Evolutionary conservation across 371 early-diverging fungal species (phyloP).

Genomic region (Parasitella parasitica): DNA sequence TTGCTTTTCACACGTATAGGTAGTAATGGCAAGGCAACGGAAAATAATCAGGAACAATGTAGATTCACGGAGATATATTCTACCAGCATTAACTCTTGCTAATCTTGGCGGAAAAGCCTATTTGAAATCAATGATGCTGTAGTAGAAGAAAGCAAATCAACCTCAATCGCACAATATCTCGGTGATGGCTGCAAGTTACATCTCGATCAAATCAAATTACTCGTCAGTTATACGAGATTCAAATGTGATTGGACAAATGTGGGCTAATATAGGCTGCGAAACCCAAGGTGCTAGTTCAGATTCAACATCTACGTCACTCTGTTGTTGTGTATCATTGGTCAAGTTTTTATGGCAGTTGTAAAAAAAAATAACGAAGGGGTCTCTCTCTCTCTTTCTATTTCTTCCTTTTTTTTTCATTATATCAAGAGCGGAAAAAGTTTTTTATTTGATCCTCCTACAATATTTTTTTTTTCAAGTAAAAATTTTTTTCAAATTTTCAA

Average conservation of each 20-base stretch:
- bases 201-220: not conserved
- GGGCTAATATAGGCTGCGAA: not conserved
- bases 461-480: not conserved
- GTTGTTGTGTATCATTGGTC: not conserved
- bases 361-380: constrained; percentile 1
- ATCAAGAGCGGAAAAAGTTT: not conserved
- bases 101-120: not conserved
- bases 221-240: not conserved
- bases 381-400: not conserved
- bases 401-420: not conserved
- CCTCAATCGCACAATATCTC: not conserved
- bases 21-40: not conserved
- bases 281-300: not conserved
- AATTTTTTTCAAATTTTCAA: not conserved
- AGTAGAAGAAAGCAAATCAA: too few species aligned
- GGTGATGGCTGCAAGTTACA: not conserved
- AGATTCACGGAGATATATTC: not conserved
- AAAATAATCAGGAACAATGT: not conserved
- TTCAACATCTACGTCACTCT: not conserved
- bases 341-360: not conserved
- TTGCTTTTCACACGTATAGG: not conserved
- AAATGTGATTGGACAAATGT: not conserved
- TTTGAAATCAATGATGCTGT: not conserved
- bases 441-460: not conserved
- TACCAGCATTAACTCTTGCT: not conserved